Conservation (phyloP, 2,329 filamentous ascomycete genomes). For the Trichocomaceae sp. region DNA sequence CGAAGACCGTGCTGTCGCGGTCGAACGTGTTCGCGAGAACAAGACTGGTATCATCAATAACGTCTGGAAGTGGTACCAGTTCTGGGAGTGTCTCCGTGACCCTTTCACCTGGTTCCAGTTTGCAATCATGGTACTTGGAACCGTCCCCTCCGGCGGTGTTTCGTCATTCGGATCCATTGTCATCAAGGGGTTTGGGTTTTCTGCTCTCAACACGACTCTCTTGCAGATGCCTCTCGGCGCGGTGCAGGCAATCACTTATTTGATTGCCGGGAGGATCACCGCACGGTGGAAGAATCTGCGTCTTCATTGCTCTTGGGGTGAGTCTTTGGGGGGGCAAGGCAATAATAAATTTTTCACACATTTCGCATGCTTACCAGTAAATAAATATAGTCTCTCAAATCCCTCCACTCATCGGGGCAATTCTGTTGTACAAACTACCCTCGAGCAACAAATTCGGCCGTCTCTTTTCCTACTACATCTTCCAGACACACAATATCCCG, state of each 20-base stretch:
- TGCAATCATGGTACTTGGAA: slow-evolving; percentile 6
- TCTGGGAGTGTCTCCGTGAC: slow-evolving; percentile 37
- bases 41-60: slow-evolving; percentile 41
- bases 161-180: slow-evolving; percentile 14
- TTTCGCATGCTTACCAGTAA: too few relatives aligned
- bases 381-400: too few relatives aligned
- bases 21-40: slow-evolving; percentile 45
- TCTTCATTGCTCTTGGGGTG: too few relatives aligned
- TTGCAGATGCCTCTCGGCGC: neutral
- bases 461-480: too few relatives aligned
- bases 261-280: too few relatives aligned
- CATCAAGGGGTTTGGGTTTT: slow-evolving; percentile 13
- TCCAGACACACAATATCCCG: too few relatives aligned
- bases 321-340: too few relatives aligned
- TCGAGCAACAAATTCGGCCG: too few relatives aligned
- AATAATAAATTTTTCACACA: too few relatives aligned
- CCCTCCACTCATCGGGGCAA: too few relatives aligned
- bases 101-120: slow-evolving; percentile 17
- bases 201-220: neutral
- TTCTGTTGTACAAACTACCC: too few relatives aligned
- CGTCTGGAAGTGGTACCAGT: slow-evolving; percentile 41
- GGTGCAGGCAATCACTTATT: neutral
- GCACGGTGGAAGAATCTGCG: too few relatives aligned
- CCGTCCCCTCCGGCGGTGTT: slow-evolving; percentile 15
- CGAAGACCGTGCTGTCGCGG: slow-evolving; percentile 38